Percentiles rank a stretch among this genome's conserved stretches.
phyloP scores from a whole-genome alignment of 768 basidiomycete genomes.

The Termitomyces sp. region DNA sequence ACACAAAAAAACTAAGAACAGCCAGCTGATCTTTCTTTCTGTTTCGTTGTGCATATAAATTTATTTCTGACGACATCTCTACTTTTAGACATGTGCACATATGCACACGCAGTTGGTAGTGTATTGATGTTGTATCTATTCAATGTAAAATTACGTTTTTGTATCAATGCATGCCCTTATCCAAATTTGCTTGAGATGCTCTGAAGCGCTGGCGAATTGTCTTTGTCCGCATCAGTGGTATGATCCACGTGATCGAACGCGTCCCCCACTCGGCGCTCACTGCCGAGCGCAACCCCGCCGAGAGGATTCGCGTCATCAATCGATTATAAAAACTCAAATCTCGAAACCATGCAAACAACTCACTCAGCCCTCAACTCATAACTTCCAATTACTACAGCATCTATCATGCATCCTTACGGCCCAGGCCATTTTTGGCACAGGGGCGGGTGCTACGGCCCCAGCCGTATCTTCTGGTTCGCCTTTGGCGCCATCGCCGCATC shows the following conservation, averaged over 20 bases:
- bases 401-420: slow-evolving; percentile 11
- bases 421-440: slow-evolving; percentile 8
- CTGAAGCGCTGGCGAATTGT: no score
- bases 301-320: not conserved
- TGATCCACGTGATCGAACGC: not conserved
- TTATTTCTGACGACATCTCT: slow-evolving; percentile 6
- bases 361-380: not conserved
- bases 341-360: not conserved
- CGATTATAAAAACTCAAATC: not conserved
- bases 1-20: slow-evolving; percentile 54
- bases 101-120: no score
- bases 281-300: not conserved
- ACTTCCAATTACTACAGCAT: not conserved
- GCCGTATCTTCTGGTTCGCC: slow-evolving; percentile 65
- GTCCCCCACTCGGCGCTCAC: not conserved
- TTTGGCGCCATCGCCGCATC: slow-evolving; percentile 47
- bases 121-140: no score
- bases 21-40: slow-evolving; percentile 43
- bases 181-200: no score
- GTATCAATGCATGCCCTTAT: not conserved
- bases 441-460: slow-evolving; percentile 29
- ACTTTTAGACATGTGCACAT: not conserved
- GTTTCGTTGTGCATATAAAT: not conserved
- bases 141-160: no score
- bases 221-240: no score